phyloP scores from a whole-genome alignment of 148 eudicot species.

The Rhododendron simsii region DNA sequence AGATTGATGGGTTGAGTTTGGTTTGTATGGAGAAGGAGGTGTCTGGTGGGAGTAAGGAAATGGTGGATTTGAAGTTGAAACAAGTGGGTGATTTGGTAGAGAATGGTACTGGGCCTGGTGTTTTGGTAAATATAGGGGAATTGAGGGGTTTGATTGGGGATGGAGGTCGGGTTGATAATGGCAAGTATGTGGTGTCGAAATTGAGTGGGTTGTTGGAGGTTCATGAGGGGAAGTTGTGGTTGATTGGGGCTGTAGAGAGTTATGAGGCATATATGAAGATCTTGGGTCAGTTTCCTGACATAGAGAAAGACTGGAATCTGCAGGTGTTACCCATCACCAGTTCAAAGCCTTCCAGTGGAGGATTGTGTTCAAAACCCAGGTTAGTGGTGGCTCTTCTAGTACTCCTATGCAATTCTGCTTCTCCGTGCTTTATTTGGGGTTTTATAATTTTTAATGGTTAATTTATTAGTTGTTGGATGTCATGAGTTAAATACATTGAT shows the following conservation, averaged over 20 bases:
- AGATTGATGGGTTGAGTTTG: conserved; percentile 40
- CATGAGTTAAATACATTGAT: background rate
- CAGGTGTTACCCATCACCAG: conserved; percentile 54
- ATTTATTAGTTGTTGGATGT: background rate
- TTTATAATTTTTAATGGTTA: background rate
- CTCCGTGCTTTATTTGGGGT: background rate
- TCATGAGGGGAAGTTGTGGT: conserved; percentile 44
- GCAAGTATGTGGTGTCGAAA: conserved; percentile 29
- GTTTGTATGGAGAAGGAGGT: conserved; percentile 48
- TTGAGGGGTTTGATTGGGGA: conserved; percentile 38
- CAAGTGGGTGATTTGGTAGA: conserved; percentile 33
- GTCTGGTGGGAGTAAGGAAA: conserved; percentile 19
- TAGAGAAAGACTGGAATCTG: conserved; percentile 72
- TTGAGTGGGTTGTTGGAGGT: conserved; percentile 41
- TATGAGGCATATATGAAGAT: conserved; percentile 46
- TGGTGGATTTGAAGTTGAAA: conserved; percentile 41
- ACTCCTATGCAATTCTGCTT: background rate
- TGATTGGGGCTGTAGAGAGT: conserved; percentile 42
- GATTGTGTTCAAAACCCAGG: conserved; percentile 54
- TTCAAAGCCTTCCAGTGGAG: conserved; percentile 28
- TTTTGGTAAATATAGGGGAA: conserved; percentile 55
- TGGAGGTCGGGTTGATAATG: conserved; percentile 9
- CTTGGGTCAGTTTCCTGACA: conserved; percentile 40
- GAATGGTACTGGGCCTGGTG: conserved; percentile 20
- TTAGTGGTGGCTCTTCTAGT: conserved; percentile 14